Percentiles rank a stretch among this genome's conserved stretches.
Evolutionary conservation across 805 yeast genomes (phyloP).

Genomic region (baker's yeast (Saccharomyces cerevisiae)): DNA sequence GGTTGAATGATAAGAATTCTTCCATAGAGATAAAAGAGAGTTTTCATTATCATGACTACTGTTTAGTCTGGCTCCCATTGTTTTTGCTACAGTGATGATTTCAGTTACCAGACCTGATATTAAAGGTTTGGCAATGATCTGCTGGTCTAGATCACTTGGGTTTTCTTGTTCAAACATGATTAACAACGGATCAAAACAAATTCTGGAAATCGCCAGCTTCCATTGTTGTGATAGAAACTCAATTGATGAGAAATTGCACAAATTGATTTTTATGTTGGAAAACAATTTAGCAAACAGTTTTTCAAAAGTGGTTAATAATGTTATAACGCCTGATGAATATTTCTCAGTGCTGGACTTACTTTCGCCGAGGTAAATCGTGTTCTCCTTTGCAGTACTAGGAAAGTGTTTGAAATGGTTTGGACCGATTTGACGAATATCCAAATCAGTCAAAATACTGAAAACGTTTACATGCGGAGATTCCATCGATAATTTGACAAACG

Average conservation of each 20-base stretch:
- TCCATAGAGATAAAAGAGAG: conserved; percentile 48
- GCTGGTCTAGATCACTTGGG: conserved; percentile 50
- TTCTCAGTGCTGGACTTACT: conserved; percentile 8
- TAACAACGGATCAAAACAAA: conserved; percentile 70
- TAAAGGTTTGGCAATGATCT: conserved; percentile 78
- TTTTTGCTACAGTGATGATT: conserved; percentile 59
- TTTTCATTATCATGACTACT: conserved; percentile 58
- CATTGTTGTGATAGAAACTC: conserved; percentile 71
- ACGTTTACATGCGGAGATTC: conserved; percentile 34
- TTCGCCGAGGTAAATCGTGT: conserved; percentile 40
- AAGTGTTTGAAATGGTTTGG: conserved; percentile 31
- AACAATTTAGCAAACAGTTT: conserved; percentile 26
- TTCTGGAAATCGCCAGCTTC: conserved; percentile 72
- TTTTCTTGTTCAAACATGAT: conserved; percentile 63
- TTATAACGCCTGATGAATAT: conserved; percentile 16
- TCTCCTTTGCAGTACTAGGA: conserved; percentile 21
- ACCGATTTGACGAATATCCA: conserved; percentile 41
- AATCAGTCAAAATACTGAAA: conserved; percentile 54
- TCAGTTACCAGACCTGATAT: conserved; percentile 74
- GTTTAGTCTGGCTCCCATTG: conserved; percentile 65
- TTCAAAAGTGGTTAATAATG: conserved; percentile 25
- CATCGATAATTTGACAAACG: conserved; percentile 46
- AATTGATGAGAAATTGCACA: conserved; percentile 22
- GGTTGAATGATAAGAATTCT: conserved; percentile 31
- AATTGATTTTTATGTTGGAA: conserved; percentile 34